phyloP scores from a whole-genome alignment of 1,139 yeast genomes.

The Groenewaldozyma sp. region DNA sequence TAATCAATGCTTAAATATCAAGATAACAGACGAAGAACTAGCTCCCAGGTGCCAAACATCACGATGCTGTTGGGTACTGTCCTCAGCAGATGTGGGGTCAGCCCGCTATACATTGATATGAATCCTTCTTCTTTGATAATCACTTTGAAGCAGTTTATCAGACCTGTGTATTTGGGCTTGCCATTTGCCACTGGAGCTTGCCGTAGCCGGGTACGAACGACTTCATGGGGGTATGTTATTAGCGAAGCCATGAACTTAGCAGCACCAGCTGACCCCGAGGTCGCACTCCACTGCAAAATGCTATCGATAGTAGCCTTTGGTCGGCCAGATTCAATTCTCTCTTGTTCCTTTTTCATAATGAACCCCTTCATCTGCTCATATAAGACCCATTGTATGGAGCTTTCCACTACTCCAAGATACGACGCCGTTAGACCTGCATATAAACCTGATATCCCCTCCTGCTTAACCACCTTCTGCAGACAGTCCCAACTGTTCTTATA shows the following conservation, averaged over 20 bases:
- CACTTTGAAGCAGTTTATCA: slow-evolving; percentile 75
- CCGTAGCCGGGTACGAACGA: slow-evolving; percentile 87
- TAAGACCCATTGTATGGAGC: slow-evolving; percentile 92
- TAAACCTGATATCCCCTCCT: slow-evolving; percentile 73
- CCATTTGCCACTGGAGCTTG: slow-evolving; percentile 87
- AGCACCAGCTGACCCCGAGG: slow-evolving; percentile 96
- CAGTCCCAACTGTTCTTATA: slow-evolving; percentile 88
- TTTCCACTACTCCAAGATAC: slow-evolving; percentile 87
- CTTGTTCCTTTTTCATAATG: slow-evolving; percentile 48
- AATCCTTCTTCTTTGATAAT: slow-evolving; percentile 88
- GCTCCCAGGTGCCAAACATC: slow-evolving; percentile 99
- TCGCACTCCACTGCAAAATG: slow-evolving; percentile 82
- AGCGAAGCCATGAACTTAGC: slow-evolving; percentile 92
- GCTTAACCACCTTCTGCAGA: slow-evolving; percentile 51
- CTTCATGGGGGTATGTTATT: slow-evolving; percentile 95
- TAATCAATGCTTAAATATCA: no score
- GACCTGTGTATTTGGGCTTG: slow-evolving; percentile 77
- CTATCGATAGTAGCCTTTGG: slow-evolving; percentile 48
- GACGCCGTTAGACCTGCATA: slow-evolving; percentile 91
- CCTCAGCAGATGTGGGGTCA: slow-evolving; percentile 91
- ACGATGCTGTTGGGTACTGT: slow-evolving; percentile 97
- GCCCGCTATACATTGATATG: slow-evolving; percentile 90
- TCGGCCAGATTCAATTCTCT: slow-evolving; percentile 33
- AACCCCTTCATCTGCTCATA: slow-evolving; percentile 87
- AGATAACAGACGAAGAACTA: slow-evolving; percentile 54